Base-by-base conservation (phyloP, 495 filamentous ascomycete species). In the Xylaria acuta region DNA sequence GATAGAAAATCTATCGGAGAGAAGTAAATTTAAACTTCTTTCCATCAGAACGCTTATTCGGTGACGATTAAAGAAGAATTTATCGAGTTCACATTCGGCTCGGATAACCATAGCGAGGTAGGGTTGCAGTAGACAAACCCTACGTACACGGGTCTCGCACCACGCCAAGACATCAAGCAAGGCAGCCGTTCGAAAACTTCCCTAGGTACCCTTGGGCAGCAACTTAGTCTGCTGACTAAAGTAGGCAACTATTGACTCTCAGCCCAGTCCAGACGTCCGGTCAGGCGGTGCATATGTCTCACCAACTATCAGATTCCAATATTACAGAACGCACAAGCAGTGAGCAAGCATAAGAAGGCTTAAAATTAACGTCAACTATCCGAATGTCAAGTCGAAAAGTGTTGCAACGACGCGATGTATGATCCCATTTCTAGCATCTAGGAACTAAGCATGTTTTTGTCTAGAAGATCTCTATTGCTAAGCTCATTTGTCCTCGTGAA, bases 401-500 rank as follows among this genome's bases (percentile, higher is more conserved):
- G n/a, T 43, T 25, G 36, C 64, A 38, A 51, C 22, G 27, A 69
- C 40, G 36, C 16, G 25, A 45, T 64, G 45, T 22, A 63, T 32
- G 16, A 7, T 40, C 22, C 18, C 58, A 63, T 25, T n/a, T n/a
- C 16, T 41, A 22, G 34, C 36, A 36, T 45, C 56, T 70, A 45
- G 56, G 45, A 27, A 64, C 47, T 38, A 58, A 63, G 5, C 22
- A 34, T 18, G 16, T 56, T 71, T 34, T 58, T 56, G 59, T 71
- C 69, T 71, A 70, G 58, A 38, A 18, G 30, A 11, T 64, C 36
- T 71, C 69, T 71, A 56, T 64, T 36, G 43, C 58, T 20, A 56
- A 49, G 32, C 41, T 32, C 11, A 70, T 59, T 20, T 16, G 22
- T 38, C 49, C 60, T 30, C 4, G 20, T 22, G 22, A 25, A 43